Conservation (phyloP, 2,329 filamentous ascomycete genomes). For the Arthrinium phaeospermum region DNA sequence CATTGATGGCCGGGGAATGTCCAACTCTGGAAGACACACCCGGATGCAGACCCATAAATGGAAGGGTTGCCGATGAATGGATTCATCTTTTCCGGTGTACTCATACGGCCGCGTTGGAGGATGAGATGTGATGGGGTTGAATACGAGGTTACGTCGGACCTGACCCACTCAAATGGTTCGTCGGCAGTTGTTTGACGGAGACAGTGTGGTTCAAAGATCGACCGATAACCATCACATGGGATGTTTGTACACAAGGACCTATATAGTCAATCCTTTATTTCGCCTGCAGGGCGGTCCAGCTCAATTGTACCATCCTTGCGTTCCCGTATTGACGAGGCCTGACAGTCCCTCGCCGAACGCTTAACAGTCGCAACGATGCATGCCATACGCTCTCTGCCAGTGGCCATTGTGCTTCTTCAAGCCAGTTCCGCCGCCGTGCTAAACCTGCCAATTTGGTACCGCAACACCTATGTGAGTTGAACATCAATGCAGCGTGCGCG, state of each 20-base stretch:
- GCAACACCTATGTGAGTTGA: neutral
- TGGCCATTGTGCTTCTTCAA: neutral
- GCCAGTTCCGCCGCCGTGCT: conserved; percentile 1
- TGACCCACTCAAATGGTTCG: neutral
- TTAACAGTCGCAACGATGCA: neutral
- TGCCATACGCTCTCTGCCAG: neutral
- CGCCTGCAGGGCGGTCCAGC: too few species aligned
- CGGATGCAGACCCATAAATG: neutral
- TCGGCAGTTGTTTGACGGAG: neutral
- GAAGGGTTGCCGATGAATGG: too few species aligned
- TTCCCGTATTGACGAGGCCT: neutral
- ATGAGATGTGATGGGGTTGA: neutral
- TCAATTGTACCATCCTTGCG: neutral
- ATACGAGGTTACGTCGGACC: neutral
- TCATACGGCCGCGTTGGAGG: neutral
- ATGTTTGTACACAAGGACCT: neutral
- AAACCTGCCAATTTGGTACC: neutral
- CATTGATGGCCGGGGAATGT: neutral
- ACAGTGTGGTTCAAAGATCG: neutral
- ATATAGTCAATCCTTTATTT: neutral
- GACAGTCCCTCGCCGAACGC: neutral
- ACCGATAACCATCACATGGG: neutral
- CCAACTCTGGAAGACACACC: too few species aligned
- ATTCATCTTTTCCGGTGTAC: neutral
- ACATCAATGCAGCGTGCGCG: neutral